A percentile compares a stretch with the other conserved stretches of the same genome.
Conservation (phyloP, 179 eudicot species). For the Spergularia azorica region DNA sequence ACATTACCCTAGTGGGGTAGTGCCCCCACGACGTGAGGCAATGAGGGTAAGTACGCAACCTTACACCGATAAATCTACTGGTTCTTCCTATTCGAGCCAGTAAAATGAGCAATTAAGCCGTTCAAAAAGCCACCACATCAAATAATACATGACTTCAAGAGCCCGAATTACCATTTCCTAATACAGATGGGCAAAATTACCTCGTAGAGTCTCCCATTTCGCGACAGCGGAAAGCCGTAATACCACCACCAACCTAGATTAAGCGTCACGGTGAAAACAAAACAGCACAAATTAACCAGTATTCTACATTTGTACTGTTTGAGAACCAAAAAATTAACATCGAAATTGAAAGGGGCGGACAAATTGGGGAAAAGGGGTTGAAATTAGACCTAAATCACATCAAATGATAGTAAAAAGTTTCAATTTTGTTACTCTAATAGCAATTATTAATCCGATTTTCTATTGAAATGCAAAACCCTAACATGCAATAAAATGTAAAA, state of each 20-base stretch:
- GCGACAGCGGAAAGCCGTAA: not conserved
- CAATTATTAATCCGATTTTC: too few species aligned
- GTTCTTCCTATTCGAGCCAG: not conserved
- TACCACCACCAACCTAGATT: not conserved
- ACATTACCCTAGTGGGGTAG: not conserved
- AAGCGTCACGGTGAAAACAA: not conserved
- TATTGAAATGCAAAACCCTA: too few species aligned
- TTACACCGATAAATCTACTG: not conserved
- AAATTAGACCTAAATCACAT: too few species aligned
- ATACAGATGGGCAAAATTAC: not conserved
- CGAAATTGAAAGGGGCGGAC: not conserved
- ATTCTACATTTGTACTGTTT: not conserved
- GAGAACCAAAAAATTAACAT: not conserved
- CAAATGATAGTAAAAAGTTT: too few species aligned
- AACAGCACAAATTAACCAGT: not conserved
- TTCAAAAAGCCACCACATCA: too few species aligned
- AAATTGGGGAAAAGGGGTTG: not conserved
- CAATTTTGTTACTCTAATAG: too few species aligned
- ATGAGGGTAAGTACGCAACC: not conserved
- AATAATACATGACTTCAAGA: not conserved
- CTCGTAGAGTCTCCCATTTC: conserved; percentile 9
- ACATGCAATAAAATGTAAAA: too few species aligned
- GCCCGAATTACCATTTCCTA: not conserved
- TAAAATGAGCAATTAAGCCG: not conserved
- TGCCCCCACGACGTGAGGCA: not conserved